Evolutionary conservation across 2,329 filamentous ascomycete genomes (phyloP), one percentile per base, ranked within the genome.

Genomic region (Penicillium sp.): DNA sequence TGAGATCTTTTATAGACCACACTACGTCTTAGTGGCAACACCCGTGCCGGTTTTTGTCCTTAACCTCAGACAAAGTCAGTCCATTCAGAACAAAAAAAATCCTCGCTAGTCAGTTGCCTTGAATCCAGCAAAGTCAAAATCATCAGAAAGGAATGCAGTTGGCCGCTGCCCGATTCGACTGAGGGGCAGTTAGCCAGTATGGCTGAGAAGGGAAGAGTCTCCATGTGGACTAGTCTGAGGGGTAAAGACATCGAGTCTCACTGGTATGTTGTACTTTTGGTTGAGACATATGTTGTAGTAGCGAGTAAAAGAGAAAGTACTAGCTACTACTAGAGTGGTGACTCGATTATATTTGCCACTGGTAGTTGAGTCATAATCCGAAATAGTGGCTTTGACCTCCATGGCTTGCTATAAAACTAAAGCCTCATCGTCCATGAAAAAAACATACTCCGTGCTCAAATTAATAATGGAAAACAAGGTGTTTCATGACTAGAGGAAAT

Each of bases 171-270:
- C 52, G 44, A 63, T 59, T 42, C 30, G 53, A 27, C 45, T 54
- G 51, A 51, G 41, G 57, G 51, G 50, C 42, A 45, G 52, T 53
- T 47, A 53, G 51, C 59, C 30, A 53, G 56, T 52, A 30, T 59
- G 43, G 51, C 39, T 44, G 50, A 34, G 32, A 52, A 51, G 42
- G 47, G 30, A 39, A 58, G 34, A 29, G 44, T 62, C 60, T 64
- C 55, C 61, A 64, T 63, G 55, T 43, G 57, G 61, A 52, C 60
- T 64, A 61, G 61, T 56, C 47, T 64, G 61, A 63, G 60, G 60
- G 60, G 61, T 64, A 58, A 53, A n/a, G 18, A 27, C n/a, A 30
- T 64, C 53, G 53, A 30, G 23, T 26, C 19, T 29, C 45, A 23
- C 29, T 43, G 36, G 49, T 52, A 47, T 32, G 35, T 44, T 35